Evolutionary conservation across 495 filamentous ascomycete genomes (phyloP).

Genomic region (Xylaria flabelliformis): DNA sequence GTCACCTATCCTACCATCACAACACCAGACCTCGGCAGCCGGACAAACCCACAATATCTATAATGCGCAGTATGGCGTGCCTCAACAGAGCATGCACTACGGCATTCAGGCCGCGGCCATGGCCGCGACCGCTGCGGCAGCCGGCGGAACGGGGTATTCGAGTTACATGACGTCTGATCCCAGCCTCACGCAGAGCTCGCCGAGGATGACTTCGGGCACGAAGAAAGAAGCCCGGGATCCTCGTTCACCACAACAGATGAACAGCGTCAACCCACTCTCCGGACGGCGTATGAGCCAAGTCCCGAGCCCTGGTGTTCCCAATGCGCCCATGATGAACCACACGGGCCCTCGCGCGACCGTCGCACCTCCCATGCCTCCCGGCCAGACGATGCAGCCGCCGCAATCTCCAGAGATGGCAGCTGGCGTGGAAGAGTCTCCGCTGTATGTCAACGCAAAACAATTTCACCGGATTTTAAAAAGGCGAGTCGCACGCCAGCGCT

Average conservation of each 20-base stretch:
- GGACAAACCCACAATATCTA: slow-evolving; percentile 66
- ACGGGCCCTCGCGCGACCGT: slow-evolving; percentile 48
- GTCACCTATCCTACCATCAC: slow-evolving; percentile 68
- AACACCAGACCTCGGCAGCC: slow-evolving; percentile 60
- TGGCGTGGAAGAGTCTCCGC: slow-evolving; percentile 87
- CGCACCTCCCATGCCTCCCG: slow-evolving; percentile 53
- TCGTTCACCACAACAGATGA: slow-evolving; percentile 68
- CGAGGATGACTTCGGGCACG: slow-evolving; percentile 58
- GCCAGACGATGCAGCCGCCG: slow-evolving; percentile 64
- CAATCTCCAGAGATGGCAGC: slow-evolving; percentile 83
- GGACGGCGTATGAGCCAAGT: slow-evolving; percentile 67
- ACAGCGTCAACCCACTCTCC: slow-evolving; percentile 52
- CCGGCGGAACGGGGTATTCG: slow-evolving; percentile 61
- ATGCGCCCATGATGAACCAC: slow-evolving; percentile 65
- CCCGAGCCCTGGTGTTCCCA: slow-evolving; percentile 65
- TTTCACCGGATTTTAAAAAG: slow-evolving; percentile 97
- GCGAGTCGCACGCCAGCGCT: slow-evolving; percentile 86
- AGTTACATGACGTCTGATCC: slow-evolving; percentile 62
- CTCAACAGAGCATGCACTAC: slow-evolving; percentile 65
- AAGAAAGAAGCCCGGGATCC: slow-evolving; percentile 66
- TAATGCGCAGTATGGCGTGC: slow-evolving; percentile 62
- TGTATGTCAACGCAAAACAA: slow-evolving; percentile 99
- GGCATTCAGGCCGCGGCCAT: slow-evolving; percentile 72
- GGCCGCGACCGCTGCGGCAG: slow-evolving; percentile 73
- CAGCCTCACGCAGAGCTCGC: slow-evolving; percentile 63